Evolutionary conservation across 2,329 filamentous ascomycete genomes (phyloP).

Genomic region (Neoarthrinium moseri): DNA sequence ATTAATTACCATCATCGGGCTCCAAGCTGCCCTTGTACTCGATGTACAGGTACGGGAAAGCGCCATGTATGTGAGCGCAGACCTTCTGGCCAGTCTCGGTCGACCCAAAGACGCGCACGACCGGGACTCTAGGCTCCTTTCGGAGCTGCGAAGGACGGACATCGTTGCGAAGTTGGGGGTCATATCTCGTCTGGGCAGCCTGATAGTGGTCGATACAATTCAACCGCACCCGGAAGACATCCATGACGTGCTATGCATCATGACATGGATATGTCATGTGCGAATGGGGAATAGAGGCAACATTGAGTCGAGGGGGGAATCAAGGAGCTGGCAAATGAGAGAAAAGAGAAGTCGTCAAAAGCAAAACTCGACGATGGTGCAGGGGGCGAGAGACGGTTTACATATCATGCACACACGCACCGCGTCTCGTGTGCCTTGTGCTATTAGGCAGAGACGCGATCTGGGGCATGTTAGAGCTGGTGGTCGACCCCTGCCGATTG

Average conservation of each 20-base stretch:
- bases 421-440: no score
- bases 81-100: conserved; percentile 95
- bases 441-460: conserved; percentile 1
- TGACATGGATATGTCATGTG: conserved; percentile 7
- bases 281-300: neutral
- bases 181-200: conserved; percentile 72
- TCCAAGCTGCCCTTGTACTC: conserved; percentile 73
- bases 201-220: conserved; percentile 98
- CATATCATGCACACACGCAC: no score
- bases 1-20: conserved; percentile 61
- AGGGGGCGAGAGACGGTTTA: no score
- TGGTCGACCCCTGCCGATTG: neutral
- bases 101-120: conserved; percentile 87
- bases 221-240: conserved; percentile 83
- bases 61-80: conserved; percentile 92
- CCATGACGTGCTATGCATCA: conserved; percentile 40
- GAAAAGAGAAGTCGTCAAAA: neutral
- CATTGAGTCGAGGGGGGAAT: neutral
- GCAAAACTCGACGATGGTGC: no score
- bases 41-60: conserved; percentile 93
- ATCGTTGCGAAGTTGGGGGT: conserved; percentile 73
- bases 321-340: neutral
- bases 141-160: conserved; percentile 56
- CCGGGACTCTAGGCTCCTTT: conserved; percentile 72
- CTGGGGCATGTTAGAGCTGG: neutral